Percentiles rank a stretch among this genome's conserved stretches.
phyloP scores from a whole-genome alignment of 768 basidiomycete species.

The Lentinula sp. region DNA sequence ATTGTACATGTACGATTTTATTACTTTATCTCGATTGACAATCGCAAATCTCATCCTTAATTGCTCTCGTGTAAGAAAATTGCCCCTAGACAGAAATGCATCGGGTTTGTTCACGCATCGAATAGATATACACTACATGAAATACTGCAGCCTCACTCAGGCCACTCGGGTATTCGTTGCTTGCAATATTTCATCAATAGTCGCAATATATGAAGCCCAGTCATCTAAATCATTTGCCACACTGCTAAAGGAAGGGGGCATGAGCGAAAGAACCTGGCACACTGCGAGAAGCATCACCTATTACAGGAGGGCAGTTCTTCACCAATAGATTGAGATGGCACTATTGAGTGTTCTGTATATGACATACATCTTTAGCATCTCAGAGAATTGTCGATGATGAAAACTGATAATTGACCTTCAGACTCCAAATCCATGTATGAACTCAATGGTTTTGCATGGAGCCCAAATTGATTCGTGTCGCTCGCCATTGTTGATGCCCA shows the following conservation, averaged over 20 bases:
- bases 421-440: background rate
- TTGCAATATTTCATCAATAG: slow-evolving; percentile 1
- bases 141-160: no score
- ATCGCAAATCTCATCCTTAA: no score
- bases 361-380: no score
- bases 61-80: no score
- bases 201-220: slow-evolving; percentile 3
- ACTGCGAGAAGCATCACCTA: no score
- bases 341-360: no score
- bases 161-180: background rate
- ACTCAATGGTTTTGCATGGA: background rate
- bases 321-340: background rate
- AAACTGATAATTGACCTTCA: background rate
- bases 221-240: background rate
- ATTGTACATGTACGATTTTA: background rate
- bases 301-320: no score
- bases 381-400: no score
- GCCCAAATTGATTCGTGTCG: background rate
- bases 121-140: no score
- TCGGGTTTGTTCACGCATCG: no score
- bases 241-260: background rate
- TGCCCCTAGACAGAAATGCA: no score
- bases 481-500: background rate
- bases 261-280: background rate
- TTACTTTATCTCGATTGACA: background rate